Evolutionary conservation across 202 grass and related monocot genomes (phyloP), one percentile per base, ranked within the genome.

Genomic region (Cymbopogon flexuosus): DNA sequence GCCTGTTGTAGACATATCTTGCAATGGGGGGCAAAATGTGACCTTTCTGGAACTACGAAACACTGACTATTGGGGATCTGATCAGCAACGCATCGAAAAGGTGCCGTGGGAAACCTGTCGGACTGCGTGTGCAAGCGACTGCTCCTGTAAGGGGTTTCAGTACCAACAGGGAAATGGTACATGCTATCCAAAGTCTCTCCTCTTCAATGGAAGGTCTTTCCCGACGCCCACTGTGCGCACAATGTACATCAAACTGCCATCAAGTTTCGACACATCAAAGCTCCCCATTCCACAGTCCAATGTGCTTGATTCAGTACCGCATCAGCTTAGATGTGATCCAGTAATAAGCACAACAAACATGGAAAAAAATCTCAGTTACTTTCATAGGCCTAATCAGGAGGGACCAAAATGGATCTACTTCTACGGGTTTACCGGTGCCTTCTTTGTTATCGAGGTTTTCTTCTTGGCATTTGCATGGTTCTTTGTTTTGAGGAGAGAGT

Each of bases 51-150:
- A 16, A 24, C 78, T 94, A 24, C 73, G 9, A 2, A 42, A 94
- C 78, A 91, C 92, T 1, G 92, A 94, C 52, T 94, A 83, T 51
- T 89, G 84, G 86, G 92, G 92, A 31, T 89, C 81, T 40, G 89
- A 95, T 59, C 86, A 83, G 15, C 18, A 77, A 1, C 79, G 82
- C 14, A 82, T 61, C 8, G 16, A 72, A 2, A 23, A 47, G 35
- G 68, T 90, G 14, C 66, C 90, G 14, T 34, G 60, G 5, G 29
- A 78, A 16, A 0, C 3, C 36, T 94, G 89, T 62, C 5, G 0
- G 83, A 67, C 84, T 0, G 35, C 27, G 11, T 94, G 89, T 58
- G 6, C 24, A n/a, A 62, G 4, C 2, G 83, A 91, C 42, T 87
- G 81, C 29, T 61, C 75, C 23, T 90, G 84, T 2, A 85, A 81